Conservation (phyloP, 108 stramenopile genomes). For the Aurantiochytrium sp. region DNA sequence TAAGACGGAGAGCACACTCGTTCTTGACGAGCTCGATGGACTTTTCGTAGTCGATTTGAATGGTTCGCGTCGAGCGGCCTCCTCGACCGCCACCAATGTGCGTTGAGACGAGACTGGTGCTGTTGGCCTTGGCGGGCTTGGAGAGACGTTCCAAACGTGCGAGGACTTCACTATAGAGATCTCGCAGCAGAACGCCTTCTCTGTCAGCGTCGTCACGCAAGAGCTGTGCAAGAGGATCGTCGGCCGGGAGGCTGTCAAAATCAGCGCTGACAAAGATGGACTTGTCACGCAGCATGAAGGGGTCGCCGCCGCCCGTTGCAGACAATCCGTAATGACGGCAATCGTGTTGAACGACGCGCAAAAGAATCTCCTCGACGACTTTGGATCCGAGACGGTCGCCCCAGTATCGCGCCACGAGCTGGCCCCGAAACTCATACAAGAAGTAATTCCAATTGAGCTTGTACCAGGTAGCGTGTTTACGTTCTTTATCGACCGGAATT, state of each 20-base stretch:
- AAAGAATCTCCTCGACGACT: not conserved
- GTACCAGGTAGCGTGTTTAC: not conserved
- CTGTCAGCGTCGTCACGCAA: not conserved
- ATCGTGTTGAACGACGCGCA: not conserved
- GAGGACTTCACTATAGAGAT: not conserved
- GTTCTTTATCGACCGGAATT: not conserved
- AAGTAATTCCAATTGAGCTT: constrained; percentile 1
- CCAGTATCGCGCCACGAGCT: not conserved
- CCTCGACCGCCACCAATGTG: not conserved
- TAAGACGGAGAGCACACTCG: not conserved
- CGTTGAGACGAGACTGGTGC: not conserved
- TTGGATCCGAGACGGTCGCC: not conserved
- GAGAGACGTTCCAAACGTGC: not conserved
- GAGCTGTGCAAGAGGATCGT: not conserved
- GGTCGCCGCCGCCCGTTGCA: not conserved
- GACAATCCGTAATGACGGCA: not conserved
- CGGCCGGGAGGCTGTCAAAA: not conserved
- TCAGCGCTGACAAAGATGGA: not conserved
- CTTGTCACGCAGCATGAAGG: not conserved
- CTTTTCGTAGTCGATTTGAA: not conserved
- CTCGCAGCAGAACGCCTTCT: not conserved
- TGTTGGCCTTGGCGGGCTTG: not conserved
- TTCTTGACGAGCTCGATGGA: not conserved
- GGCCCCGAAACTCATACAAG: not conserved
- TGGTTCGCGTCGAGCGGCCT: not conserved